Conservation (phyloP, 2,329 filamentous ascomycete species). For the Sarocladium oryzae region DNA sequence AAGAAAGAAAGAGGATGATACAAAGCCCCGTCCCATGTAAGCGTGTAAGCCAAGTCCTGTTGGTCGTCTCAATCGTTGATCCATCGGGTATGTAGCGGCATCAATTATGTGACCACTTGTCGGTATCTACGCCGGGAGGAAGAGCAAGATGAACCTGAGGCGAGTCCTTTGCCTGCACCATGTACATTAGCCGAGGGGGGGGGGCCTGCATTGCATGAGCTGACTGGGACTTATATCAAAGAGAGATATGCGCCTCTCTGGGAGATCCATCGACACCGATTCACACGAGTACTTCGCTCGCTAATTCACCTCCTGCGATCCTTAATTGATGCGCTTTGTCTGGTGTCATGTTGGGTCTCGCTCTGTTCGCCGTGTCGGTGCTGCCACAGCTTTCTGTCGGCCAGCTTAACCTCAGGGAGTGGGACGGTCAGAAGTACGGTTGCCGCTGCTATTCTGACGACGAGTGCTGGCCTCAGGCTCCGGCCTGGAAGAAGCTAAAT, state of each 20-base stretch:
- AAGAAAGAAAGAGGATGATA: too few relatives aligned
- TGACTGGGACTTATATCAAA: background rate
- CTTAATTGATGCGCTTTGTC: too few relatives aligned
- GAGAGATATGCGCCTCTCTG: background rate
- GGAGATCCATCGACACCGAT: background rate
- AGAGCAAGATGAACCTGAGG: background rate
- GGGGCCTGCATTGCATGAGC: too few relatives aligned
- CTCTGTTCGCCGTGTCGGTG: background rate
- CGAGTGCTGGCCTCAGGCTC: slow-evolving; percentile 23
- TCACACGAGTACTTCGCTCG: too few relatives aligned
- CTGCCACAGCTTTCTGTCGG: background rate
- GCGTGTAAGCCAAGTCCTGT: background rate
- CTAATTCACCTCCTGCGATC: too few relatives aligned
- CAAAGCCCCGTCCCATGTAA: too few relatives aligned
- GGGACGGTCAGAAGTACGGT: slow-evolving; percentile 22
- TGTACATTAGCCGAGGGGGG: background rate
- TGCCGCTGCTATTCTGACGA: slow-evolving; percentile 27
- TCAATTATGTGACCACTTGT: background rate
- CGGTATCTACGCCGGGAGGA: background rate
- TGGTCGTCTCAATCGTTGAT: background rate
- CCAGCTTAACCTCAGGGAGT: slow-evolving; percentile 9
- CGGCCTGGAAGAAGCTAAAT: slow-evolving; percentile 25
- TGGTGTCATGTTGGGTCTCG: slow-evolving; percentile 2
- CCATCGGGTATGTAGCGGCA: background rate
- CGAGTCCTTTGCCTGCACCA: background rate